Conservation (phyloP, 371 early-diverging fungal species). For the Parasitella parasitica region DNA sequence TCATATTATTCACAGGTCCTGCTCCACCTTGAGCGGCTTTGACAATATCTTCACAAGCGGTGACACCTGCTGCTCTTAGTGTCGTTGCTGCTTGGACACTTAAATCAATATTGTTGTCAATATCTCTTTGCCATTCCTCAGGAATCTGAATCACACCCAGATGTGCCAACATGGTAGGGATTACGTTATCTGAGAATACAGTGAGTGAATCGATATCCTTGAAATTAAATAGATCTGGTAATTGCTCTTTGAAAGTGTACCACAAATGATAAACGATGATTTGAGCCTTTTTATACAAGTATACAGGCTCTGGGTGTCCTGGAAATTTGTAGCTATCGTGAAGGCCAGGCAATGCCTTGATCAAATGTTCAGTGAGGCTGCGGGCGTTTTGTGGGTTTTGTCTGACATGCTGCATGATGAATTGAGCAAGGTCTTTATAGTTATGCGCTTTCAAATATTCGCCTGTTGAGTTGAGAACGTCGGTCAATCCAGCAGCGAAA, state of each 20-base stretch:
- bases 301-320: slow-evolving; percentile 35
- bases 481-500: slow-evolving; percentile 64
- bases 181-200: slow-evolving; percentile 74
- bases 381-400: slow-evolving; percentile 44
- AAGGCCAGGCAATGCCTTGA: slow-evolving; percentile 67
- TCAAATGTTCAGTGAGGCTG: slow-evolving; percentile 55
- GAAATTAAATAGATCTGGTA: slow-evolving; percentile 60
- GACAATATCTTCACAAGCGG: slow-evolving; percentile 65
- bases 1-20: slow-evolving; percentile 35
- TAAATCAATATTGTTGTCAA: slow-evolving; percentile 52
- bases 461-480: slow-evolving; percentile 73
- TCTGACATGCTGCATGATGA: slow-evolving; percentile 63
- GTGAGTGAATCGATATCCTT: slow-evolving; percentile 63
- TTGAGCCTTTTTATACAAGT: slow-evolving; percentile 68
- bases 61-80: slow-evolving; percentile 71
- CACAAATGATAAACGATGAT: slow-evolving; percentile 61
- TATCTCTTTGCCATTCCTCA: slow-evolving; percentile 47
- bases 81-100: slow-evolving; percentile 51
- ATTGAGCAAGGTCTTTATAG: slow-evolving; percentile 65
- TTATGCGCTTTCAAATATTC: slow-evolving; percentile 52
- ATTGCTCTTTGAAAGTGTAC: slow-evolving; percentile 43
- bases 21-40: slow-evolving; percentile 22
- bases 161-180: slow-evolving; percentile 66
- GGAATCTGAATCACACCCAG: slow-evolving; percentile 58
- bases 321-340: slow-evolving; percentile 54